Evolutionary conservation across 495 filamentous ascomycete species (phyloP), one percentile per base, ranked within the genome.

Genomic region (Podospora pseudoanserina): DNA sequence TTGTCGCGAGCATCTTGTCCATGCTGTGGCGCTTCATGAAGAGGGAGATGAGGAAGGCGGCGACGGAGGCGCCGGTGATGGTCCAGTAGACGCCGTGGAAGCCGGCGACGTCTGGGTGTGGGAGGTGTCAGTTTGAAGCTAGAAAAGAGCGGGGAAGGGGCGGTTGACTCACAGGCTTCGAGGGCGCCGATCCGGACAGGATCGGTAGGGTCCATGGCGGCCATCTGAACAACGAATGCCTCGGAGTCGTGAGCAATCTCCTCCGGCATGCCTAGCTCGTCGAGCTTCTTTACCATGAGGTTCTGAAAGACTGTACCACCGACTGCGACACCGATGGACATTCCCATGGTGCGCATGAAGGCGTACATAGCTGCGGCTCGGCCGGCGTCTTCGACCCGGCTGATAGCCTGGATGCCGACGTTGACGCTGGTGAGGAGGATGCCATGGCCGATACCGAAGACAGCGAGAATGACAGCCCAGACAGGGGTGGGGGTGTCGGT

Each of bases 301-400:
- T 87, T 89, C 70, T 90, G 83, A 70, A 90, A 86, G 5, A 87
- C 78, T n/a, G 84, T 81, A 4, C 86, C 86, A 2, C 88, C 87
- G 27, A 90, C 78, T 16, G 87, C 88, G 15, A 91, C 81, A 5
- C 88, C 88, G 26, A 89, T 69, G 16, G 86, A 84, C 83, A 89
- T 88, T 16, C 88, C 89, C 74, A 88, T 80, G 0, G 83, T 82
- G 2, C 88, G 82, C 65, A 86, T 78, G 66, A 90, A 88, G 23
- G 83, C 82, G 65, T 88, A 87, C 74, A 89, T 84, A 68, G 82
- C 82, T 3, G 84, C 81, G 0, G 86, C 86, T 20, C 84, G 83
- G 9, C 84, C 86, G 62, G 85, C 81, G 57, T 88, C 83, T 28
- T 80, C 77, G 49, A 75, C 76, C 1, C 70, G 70, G 44, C 82